Base-by-base conservation (phyloP, 441 rosid genomes). In the Euphorbia celastroides region DNA sequence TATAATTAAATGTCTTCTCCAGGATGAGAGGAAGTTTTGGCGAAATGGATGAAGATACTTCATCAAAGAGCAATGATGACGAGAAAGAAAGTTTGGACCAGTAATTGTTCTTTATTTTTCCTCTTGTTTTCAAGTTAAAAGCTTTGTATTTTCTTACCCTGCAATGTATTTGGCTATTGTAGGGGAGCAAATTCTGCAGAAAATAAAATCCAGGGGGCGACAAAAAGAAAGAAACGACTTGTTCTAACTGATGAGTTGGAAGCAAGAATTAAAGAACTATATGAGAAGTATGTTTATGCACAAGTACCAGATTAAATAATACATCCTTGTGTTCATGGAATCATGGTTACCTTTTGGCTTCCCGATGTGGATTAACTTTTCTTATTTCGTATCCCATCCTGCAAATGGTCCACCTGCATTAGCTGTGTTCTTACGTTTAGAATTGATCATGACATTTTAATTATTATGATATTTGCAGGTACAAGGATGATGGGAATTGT, bases 401-500 rank as follows among this genome's bases (percentile, higher is more conserved):
- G 36, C 32, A 31, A 14, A 13, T n/a, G 55, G 25, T 50, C 32
- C 60, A 56, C 17, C 30, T 27, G 14, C 7, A 14, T n/a, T 5
- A 20, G 51, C 72, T 23, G 17, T 56, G 4, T 52, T 51, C 23
- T 62, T 55, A 69, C 71, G 72, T 74, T 68, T 48, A 10, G 23
- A 60, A 42, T 44, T 41, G 34, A 46, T 73, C 50, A 32, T 34
- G 71, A 36, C 61, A 11, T 76, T 36, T 71, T 62, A 68, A 70
- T 48, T 30, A 41, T 26, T 58, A 23, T 71, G 19, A 38, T 74
- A 68, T 52, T 77, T 79, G 36, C 76, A 95, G 99, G 78, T 92
- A 75, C 75, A 90, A 92, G 81, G 93, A 85, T 70, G 81, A 82
- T 13, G 75, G 65, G 62, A 81, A 75, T 52, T 92, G 96, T 80